Evolutionary conservation across 441 rosid species (phyloP).

Genomic region (Adansonia rubrostipa): DNA sequence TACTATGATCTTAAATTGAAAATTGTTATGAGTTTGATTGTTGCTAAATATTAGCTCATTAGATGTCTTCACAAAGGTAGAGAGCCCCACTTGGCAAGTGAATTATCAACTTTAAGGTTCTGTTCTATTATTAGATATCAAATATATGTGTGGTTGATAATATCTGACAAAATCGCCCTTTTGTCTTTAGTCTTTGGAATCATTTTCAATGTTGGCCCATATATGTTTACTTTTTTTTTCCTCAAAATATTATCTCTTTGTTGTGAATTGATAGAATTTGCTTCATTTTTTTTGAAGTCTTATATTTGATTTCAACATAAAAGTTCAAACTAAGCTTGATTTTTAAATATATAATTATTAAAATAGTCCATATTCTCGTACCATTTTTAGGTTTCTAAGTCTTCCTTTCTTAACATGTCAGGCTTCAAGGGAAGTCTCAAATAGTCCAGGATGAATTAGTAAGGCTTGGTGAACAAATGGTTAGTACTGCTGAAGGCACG

Average conservation of each 20-base stretch:
- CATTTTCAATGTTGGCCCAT: not conserved
- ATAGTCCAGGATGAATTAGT: conserved; percentile 80
- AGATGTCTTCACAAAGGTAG: not conserved
- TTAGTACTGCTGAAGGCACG: conserved; percentile 86
- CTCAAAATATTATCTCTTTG: not conserved
- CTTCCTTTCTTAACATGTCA: conserved; percentile 36
- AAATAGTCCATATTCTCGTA: not conserved
- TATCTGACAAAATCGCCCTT: not conserved
- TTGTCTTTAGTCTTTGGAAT: not conserved
- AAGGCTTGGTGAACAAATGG: conserved; percentile 86
- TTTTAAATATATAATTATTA: conserved; percentile 8
- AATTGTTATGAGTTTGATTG: conserved; percentile 8
- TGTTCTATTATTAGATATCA: conserved; percentile 13
- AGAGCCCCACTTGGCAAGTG: not conserved
- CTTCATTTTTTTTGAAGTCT: not conserved
- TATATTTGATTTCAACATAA: not conserved
- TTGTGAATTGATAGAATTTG: not conserved
- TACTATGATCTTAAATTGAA: not conserved
- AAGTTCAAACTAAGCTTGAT: conserved; percentile 2
- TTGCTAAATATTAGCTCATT: not conserved
- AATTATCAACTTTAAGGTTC: conserved; percentile 8
- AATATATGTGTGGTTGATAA: not conserved
- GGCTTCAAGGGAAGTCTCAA: conserved; percentile 92
- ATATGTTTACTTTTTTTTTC: not conserved
- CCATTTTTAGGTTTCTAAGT: conserved; percentile 16